A percentile compares a stretch with the other conserved stretches of the same genome.
Conservation (phyloP, 768 basidiomycete species). For the Boletus barrowsii region DNA sequence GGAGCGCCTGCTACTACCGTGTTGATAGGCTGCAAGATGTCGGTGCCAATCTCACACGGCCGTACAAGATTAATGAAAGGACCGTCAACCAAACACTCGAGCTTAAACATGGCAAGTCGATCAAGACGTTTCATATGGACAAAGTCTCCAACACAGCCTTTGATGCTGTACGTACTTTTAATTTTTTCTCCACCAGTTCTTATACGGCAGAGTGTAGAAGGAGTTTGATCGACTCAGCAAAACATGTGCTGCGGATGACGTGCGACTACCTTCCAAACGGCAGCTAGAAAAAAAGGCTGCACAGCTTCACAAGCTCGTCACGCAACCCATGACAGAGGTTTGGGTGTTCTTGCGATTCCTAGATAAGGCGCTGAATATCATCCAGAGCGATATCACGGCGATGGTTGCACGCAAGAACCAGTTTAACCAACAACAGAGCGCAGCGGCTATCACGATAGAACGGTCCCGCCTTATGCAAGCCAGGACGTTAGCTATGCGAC, state of each 20-base stretch:
- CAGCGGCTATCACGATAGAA: conserved; percentile 45
- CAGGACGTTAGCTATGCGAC: conserved; percentile 69
- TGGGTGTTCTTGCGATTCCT: conserved; percentile 9
- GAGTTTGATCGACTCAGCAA: conserved; percentile 66
- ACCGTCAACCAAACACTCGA: conserved; percentile 64
- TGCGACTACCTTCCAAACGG: conserved; percentile 66
- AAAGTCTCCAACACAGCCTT: conserved; percentile 78
- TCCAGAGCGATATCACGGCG: conserved; percentile 76
- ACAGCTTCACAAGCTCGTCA: conserved; percentile 56
- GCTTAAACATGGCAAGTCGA: conserved; percentile 72
- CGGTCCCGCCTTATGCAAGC: conserved; percentile 66
- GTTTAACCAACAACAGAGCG: conserved; percentile 34
- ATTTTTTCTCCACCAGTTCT: conserved; percentile 4
- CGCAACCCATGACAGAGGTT: conserved; percentile 79
- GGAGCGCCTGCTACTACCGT: not conserved
- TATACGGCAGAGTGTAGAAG: conserved; percentile 41
- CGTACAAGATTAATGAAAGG: conserved; percentile 70
- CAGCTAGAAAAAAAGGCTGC: conserved; percentile 62
- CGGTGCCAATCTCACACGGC: conserved; percentile 49
- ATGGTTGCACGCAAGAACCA: conserved; percentile 70
- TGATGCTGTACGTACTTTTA: conserved; percentile 46
- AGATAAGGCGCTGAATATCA: conserved; percentile 6
- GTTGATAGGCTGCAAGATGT: conserved; percentile 42
- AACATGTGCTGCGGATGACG: conserved; percentile 45
- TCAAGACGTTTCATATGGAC: conserved; percentile 70